A percentile compares a stretch with the other conserved stretches of the same genome.
These are phyloP conservation scores for Neurospora sp. DNA, from an alignment of 495 filamentous ascomycete genomes.

Conservation along the genomic window DNA sequence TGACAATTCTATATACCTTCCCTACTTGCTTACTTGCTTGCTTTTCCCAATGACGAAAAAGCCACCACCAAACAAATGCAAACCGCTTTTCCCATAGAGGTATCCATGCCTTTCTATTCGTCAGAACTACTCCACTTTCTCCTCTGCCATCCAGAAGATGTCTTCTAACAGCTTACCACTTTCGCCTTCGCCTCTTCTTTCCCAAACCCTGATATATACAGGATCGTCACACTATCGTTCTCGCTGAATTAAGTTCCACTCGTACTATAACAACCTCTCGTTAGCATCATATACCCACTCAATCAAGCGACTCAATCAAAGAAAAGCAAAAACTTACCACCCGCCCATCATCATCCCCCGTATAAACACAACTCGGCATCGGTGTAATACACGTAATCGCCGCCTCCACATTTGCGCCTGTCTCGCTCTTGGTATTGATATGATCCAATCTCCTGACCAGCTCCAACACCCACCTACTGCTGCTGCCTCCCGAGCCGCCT, in stretches of 20 bases:
- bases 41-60: neutral
- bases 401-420: slow-evolving; percentile 64
- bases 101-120: neutral
- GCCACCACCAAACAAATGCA: neutral
- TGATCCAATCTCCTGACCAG: slow-evolving; percentile 73
- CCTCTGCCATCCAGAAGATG: neutral
- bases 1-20: neutral
- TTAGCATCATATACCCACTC: slow-evolving; percentile 12
- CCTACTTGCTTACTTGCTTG: neutral
- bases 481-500: neutral
- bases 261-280: slow-evolving; percentile 47
- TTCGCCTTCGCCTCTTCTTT: neutral
- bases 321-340: slow-evolving; percentile 42
- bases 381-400: slow-evolving; percentile 82
- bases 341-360: slow-evolving; percentile 80
- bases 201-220: neutral
- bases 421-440: slow-evolving; percentile 60
- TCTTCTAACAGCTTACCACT: neutral
- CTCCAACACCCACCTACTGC: slow-evolving; percentile 36
- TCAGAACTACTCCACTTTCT: neutral
- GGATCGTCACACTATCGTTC: slow-evolving; percentile 30
- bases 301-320: neutral
- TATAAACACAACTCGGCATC: slow-evolving; percentile 76
- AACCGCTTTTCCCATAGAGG: neutral
- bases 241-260: slow-evolving; percentile 79